Evolutionary conservation across 805 yeast genomes (phyloP), one percentile per base, ranked within the genome.

Genomic region (Kluyveromyces wickerhamii): DNA sequence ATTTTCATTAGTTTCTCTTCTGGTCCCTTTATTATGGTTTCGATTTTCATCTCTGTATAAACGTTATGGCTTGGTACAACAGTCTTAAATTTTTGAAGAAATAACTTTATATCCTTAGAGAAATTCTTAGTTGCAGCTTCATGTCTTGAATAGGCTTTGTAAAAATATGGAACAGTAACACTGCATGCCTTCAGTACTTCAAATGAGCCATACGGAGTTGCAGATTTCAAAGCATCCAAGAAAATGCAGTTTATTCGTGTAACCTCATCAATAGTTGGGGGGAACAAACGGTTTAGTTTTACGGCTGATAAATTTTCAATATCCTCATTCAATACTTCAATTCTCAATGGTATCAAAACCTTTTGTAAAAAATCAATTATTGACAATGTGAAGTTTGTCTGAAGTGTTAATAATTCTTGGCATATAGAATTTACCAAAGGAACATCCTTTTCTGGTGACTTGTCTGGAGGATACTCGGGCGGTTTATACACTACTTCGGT

Each of bases 251-350:
- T 88, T 25, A 89, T 79, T 49, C 96, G 69, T 8, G 94, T 83
- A 12, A 89, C 78, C 60, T 89, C 97, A 58, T 89, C 96, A 13
- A 89, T 81, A 0, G 97, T 89, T 1, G 96, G 96, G 2, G 97
- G 96, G 51, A 89, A 87, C 1, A 86, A 68, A 32, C 76, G 67
- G 55, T 89, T 88, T 21, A 88, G 66, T 44, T 76, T 74, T 2
- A 78, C 57, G 2, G 82, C 76, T 1, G 84, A 77, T 27, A 74
- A 52, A 8, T 67, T 67, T 3, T 69, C 63, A 5, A 77, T 55
- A 25, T 69, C 68, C 1, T 71, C 71, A 36, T 74, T 69, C 21
- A 85, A 57, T 1, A 81, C 86, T 38, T 69, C 68, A 11, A 82
- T 73, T 45, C 97, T 68, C 23, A 87, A 57, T 0, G 95, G 94